Evolutionary conservation across 2,329 filamentous ascomycete species (phyloP).

Genomic region (Beauveria caledonica): DNA sequence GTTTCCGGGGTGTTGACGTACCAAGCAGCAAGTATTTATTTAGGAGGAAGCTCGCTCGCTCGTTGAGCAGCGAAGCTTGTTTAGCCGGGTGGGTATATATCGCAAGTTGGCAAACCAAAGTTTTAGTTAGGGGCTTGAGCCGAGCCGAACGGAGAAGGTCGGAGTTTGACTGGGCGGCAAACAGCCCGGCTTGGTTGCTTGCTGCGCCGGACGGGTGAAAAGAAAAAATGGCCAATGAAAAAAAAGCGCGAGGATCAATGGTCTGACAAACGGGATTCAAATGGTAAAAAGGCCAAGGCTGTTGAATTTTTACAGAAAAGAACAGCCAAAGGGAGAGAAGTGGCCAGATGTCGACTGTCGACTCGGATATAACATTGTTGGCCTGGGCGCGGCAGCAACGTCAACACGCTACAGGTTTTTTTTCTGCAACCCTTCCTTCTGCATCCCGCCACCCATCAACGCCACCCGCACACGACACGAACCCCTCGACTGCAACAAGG

Average conservation of each 20-base stretch:
- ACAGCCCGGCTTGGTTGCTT: not conserved
- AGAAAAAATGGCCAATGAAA: not conserved
- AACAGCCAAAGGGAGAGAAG: not conserved
- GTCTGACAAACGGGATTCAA: not conserved
- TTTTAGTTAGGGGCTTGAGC: not conserved
- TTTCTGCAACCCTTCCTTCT: not conserved
- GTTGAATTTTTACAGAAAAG: not conserved
- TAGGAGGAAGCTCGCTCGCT: not conserved
- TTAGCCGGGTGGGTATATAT: not conserved
- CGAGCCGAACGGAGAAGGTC: conserved; percentile 13
- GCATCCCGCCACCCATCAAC: not conserved
- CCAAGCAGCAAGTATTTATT: not conserved
- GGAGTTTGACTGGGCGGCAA: conserved; percentile 2
- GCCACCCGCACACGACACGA: not conserved
- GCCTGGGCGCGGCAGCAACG: not conserved
- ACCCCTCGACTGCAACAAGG: too few species aligned
- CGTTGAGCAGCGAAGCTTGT: not conserved
- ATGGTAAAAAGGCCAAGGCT: too few species aligned
- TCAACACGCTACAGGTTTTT: not conserved
- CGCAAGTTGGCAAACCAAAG: not conserved
- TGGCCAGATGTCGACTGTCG: not conserved
- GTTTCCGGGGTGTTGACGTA: not conserved
- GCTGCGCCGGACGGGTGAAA: not conserved
- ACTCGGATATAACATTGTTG: not conserved
- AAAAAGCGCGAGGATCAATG: not conserved